phyloP scores from a whole-genome alignment of 2,329 filamentous ascomycete species.

The Neonectria punicea region DNA sequence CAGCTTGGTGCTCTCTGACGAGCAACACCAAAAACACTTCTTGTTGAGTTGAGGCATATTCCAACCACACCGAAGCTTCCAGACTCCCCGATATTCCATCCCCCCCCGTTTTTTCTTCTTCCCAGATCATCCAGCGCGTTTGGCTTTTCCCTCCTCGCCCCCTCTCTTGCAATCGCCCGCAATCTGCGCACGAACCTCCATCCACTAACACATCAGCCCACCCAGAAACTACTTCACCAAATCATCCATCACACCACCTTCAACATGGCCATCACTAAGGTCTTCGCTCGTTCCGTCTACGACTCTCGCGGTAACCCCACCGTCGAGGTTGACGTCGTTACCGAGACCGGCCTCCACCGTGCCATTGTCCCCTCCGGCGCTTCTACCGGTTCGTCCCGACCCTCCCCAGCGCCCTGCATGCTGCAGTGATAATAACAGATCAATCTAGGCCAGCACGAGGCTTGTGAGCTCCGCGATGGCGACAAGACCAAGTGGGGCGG shows the following conservation, averaged over 20 bases:
- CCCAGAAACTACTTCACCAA: constrained; percentile 26
- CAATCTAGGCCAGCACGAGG: constrained; percentile 82
- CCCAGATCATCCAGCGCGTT: neutral
- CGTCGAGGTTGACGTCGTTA: constrained; percentile 97
- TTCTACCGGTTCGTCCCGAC: constrained; percentile 79
- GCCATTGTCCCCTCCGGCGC: constrained; percentile 97
- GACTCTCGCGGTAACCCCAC: constrained; percentile 99
- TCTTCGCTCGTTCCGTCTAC: constrained; percentile 95
- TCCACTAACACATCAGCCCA: constrained; percentile 37
- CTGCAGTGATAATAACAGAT: constrained; percentile 44
- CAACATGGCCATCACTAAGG: constrained; percentile 90
- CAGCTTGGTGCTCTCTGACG: constrained; percentile 36
- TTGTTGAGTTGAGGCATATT: constrained; percentile 43
- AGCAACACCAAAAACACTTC: constrained; percentile 38
- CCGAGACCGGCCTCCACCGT: constrained; percentile 95
- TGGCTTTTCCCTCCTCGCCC: constrained; percentile 23
- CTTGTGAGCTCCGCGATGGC: constrained; percentile 89
- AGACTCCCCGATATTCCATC: constrained; percentile 25
- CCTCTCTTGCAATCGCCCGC: constrained; percentile 22
- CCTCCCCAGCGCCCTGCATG: constrained; percentile 32
- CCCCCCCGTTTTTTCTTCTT: constrained; percentile 17
- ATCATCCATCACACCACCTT: constrained; percentile 33
- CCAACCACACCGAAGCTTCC: constrained; percentile 35
- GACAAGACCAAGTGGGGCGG: constrained; percentile 88
- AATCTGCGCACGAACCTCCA: constrained; percentile 25